A percentile compares a stretch with the other conserved stretches of the same genome.
Evolutionary conservation across 352 stramenopile species (phyloP).

Genomic region (Pythium apleroticum): DNA sequence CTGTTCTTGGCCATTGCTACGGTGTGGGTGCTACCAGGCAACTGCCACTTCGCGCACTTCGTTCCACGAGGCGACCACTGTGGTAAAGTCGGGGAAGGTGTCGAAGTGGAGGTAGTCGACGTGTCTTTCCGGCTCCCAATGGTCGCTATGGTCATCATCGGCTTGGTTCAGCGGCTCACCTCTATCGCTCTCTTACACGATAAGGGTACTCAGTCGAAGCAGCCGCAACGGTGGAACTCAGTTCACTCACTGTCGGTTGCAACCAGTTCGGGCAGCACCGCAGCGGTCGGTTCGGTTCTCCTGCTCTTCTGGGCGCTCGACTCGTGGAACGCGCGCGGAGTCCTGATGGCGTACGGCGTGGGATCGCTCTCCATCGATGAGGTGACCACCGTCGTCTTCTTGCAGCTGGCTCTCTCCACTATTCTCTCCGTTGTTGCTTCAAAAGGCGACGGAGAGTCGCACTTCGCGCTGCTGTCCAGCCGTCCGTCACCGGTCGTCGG

Average conservation of each 20-base stretch:
- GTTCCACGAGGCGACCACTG: constrained; percentile 50
- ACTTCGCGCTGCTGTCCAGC: constrained; percentile 71
- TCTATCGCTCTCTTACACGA: constrained; percentile 16
- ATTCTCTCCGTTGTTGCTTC: constrained; percentile 93
- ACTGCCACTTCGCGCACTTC: constrained; percentile 75
- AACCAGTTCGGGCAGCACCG: constrained; percentile 63
- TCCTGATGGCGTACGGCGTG: constrained; percentile 58
- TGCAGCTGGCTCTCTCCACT: constrained; percentile 94
- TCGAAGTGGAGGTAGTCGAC: constrained; percentile 45
- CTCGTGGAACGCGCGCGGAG: constrained; percentile 72
- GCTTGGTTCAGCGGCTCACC: constrained; percentile 10
- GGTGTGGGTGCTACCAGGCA: constrained; percentile 84
- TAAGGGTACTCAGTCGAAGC: constrained; percentile 73
- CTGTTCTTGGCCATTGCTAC: constrained; percentile 94
- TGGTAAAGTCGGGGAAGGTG: constrained; percentile 25
- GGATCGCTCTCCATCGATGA: constrained; percentile 85
- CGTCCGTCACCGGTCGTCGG: constrained; percentile 58
- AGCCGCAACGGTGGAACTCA: constrained; percentile 74
- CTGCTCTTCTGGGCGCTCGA: constrained; percentile 84
- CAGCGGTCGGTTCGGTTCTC: constrained; percentile 82
- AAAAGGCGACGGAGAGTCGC: constrained; percentile 44
- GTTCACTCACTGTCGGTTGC: constrained; percentile 60
- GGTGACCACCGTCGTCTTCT: constrained; percentile 92
- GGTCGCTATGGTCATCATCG: constrained; percentile 60
- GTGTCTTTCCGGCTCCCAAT: constrained; percentile 92